Conservation (phyloP, 352 stramenopile genomes). For the Phytopythium helicoides region DNA sequence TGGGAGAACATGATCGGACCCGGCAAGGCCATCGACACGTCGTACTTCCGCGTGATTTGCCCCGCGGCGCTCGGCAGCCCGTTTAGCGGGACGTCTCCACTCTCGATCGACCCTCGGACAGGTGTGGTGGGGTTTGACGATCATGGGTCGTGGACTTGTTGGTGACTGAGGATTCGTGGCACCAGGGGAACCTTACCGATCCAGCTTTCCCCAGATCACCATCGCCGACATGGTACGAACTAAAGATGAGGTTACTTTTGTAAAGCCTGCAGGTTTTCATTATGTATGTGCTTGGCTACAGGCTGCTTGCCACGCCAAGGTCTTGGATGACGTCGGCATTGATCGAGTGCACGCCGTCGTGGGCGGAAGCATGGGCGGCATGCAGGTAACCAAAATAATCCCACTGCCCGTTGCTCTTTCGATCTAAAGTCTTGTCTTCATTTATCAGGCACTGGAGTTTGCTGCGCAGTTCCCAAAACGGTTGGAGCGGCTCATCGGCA, state of each 20-base stretch:
- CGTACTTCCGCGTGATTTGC: constrained; percentile 86
- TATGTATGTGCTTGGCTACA: no score
- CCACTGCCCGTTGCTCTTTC: no score
- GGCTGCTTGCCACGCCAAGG: constrained; percentile 65
- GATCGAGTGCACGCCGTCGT: constrained; percentile 79
- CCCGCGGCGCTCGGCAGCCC: constrained; percentile 82
- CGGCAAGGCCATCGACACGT: constrained; percentile 85
- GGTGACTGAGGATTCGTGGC: no score
- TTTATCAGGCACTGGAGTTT: constrained; percentile 82
- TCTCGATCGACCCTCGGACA: constrained; percentile 56
- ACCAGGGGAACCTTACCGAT: constrained; percentile 35
- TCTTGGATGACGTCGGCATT: constrained; percentile 78
- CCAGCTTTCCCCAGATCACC: constrained; percentile 81
- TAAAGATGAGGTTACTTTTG: no score
- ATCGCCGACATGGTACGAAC: constrained; percentile 61
- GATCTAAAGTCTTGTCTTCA: no score
- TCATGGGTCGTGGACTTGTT: no score
- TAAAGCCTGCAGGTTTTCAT: no score
- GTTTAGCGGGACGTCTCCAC: constrained; percentile 78
- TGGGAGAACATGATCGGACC: constrained; percentile 89
- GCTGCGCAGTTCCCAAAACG: constrained; percentile 77
- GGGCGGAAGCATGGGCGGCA: constrained; percentile 86
- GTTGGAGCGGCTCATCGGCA: constrained; percentile 63
- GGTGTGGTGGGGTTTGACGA: constrained; percentile 16
- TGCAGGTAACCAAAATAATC: no score